Conservation (phyloP, 2,329 filamentous ascomycete species). For the Talaromyces amestolkiae region DNA sequence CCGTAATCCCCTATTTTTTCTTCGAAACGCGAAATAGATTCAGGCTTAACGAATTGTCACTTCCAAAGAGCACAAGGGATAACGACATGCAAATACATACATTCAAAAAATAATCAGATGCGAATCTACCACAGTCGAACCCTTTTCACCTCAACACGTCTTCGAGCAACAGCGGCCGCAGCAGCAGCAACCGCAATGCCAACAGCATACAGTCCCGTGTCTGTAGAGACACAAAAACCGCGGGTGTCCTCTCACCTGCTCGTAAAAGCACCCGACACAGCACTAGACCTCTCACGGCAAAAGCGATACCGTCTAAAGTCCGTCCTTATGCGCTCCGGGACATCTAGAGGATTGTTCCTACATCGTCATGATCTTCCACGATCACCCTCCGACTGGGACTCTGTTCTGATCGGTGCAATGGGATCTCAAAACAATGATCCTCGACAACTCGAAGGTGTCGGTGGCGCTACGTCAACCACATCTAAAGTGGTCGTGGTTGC, state of each 20-base stretch:
- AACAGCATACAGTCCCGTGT: conserved; percentile 8
- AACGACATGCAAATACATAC: too few species aligned
- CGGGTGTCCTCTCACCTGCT: background rate
- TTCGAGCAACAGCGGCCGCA: background rate
- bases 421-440: conserved; percentile 30
- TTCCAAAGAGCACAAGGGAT: background rate
- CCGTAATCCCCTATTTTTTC: background rate
- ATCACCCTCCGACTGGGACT: conserved; percentile 27
- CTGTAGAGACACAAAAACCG: conserved; percentile 1
- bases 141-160: background rate
- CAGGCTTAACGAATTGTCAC: background rate
- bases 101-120: background rate
- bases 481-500: conserved; percentile 67
- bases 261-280: background rate
- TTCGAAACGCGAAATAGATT: background rate
- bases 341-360: conserved; percentile 42
- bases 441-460: conserved; percentile 67
- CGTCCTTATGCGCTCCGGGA: conserved; percentile 41
- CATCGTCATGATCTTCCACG: conserved; percentile 34
- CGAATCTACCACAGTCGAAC: background rate
- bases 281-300: background rate
- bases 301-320: conserved; percentile 28
- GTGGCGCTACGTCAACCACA: conserved; percentile 63
- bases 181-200: conserved; percentile 1
- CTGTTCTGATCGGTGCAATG: conserved; percentile 34